phyloP scores from a whole-genome alignment of 116 monocot genomes.

The Papilionanthe hybrid region DNA sequence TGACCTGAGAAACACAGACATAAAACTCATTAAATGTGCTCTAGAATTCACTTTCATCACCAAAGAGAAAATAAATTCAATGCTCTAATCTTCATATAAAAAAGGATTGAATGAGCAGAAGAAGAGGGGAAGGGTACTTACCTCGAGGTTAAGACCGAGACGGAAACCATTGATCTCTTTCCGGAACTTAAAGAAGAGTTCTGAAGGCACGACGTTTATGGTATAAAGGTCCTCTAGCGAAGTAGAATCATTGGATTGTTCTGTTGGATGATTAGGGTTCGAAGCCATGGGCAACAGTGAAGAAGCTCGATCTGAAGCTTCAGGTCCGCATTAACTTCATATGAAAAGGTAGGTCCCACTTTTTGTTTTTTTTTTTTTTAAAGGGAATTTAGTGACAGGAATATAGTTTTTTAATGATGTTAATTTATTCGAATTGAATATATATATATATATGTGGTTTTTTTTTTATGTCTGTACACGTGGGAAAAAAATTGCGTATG shows the following conservation, averaged over 20 bases:
- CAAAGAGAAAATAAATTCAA: background rate
- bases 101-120: background rate
- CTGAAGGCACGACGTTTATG: conserved; percentile 82
- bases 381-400: too few relatives aligned
- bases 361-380: too few relatives aligned
- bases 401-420: too few relatives aligned
- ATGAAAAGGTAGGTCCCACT: too few relatives aligned
- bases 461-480: too few relatives aligned
- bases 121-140: conserved; percentile 3
- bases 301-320: background rate
- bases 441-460: too few relatives aligned
- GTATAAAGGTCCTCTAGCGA: conserved; percentile 65
- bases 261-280: conserved; percentile 9
- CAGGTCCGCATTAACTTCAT: background rate
- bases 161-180: conserved; percentile 71
- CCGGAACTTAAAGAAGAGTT: conserved; percentile 95
- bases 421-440: too few relatives aligned
- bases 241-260: conserved; percentile 13
- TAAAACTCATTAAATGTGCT: background rate
- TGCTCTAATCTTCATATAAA: background rate
- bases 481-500: too few relatives aligned
- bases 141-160: conserved; percentile 86
- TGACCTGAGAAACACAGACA: background rate
- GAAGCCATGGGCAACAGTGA: background rate
- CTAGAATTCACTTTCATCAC: background rate